Conservation (phyloP, 164 flowering plant genomes). For the Liriodendron chinense region DNA sequence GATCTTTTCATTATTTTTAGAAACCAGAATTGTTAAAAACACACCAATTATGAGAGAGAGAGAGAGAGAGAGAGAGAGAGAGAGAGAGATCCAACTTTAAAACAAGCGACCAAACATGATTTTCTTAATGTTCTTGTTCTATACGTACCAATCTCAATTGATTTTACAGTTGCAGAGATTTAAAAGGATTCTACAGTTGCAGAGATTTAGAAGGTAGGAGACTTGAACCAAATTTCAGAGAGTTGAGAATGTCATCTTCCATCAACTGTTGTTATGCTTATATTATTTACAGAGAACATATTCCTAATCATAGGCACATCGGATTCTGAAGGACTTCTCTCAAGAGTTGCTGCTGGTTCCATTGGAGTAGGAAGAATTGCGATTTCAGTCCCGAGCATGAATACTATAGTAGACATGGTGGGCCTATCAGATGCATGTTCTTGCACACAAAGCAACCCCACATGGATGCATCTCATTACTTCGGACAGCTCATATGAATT, state of each 20-base stretch:
- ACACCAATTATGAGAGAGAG: not conserved
- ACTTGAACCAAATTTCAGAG: not conserved
- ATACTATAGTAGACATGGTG: slow-evolving; percentile 2
- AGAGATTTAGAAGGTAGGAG: not conserved
- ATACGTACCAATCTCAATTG: not conserved
- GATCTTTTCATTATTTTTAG: not conserved
- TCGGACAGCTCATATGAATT: not conserved
- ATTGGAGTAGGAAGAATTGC: slow-evolving; percentile 8
- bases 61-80: no score
- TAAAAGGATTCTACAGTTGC: not conserved
- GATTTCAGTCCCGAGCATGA: slow-evolving; percentile 15
- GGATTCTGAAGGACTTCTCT: not conserved
- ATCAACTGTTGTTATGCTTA: not conserved
- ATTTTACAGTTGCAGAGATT: no score
- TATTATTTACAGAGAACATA: not conserved
- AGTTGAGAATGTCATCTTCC: not conserved
- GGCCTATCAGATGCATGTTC: slow-evolving; percentile 4
- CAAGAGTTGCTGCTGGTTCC: not conserved
- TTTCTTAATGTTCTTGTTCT: no score
- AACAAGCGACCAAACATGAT: not conserved
- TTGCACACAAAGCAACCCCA: slow-evolving; percentile 12
- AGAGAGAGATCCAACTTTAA: not conserved
- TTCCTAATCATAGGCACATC: not conserved
- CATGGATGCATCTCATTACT: slow-evolving; percentile 10
- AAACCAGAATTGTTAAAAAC: not conserved